phyloP scores from a whole-genome alignment of 2,329 filamentous ascomycete genomes.

The Xylaria arbuscula region DNA sequence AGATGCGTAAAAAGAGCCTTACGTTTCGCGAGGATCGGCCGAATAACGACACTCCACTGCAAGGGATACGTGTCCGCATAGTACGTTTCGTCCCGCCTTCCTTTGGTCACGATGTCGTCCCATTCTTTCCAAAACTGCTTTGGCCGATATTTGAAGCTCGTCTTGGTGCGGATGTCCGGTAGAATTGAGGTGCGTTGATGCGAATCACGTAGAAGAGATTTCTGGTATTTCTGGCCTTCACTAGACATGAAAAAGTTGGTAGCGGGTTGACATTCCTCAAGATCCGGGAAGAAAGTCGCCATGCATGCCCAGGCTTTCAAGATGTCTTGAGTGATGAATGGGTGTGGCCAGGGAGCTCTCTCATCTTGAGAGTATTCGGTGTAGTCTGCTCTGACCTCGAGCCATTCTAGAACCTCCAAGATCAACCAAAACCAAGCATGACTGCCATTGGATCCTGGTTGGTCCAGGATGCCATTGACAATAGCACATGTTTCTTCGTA shows the following conservation, averaged over 20 bases:
- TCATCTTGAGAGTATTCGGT: slow-evolving; percentile 38
- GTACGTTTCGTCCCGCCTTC: slow-evolving; percentile 34
- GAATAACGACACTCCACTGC: slow-evolving; percentile 55
- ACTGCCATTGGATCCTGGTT: slow-evolving; percentile 30
- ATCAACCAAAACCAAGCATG: slow-evolving; percentile 47
- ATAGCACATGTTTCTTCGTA: slow-evolving; percentile 54
- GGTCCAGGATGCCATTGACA: slow-evolving; percentile 48
- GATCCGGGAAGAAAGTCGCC: slow-evolving; percentile 53
- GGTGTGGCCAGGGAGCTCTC: slow-evolving; percentile 48
- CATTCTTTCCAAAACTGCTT: slow-evolving; percentile 54
- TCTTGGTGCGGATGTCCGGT: slow-evolving; percentile 53
- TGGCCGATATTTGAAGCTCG: slow-evolving; percentile 53
- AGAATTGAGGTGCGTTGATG: slow-evolving; percentile 52
- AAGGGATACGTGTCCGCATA: slow-evolving; percentile 48
- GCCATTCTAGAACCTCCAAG: slow-evolving; percentile 45
- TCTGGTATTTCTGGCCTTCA: slow-evolving; percentile 49
- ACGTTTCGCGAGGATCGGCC: slow-evolving; percentile 55
- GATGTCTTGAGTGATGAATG: slow-evolving; percentile 54
- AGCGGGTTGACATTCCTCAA: slow-evolving; percentile 40
- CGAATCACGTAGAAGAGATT: slow-evolving; percentile 55
- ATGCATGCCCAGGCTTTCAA: slow-evolving; percentile 53
- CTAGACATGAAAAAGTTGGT: slow-evolving; percentile 52
- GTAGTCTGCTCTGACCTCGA: slow-evolving; percentile 44
- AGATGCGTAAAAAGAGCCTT: slow-evolving; percentile 1
- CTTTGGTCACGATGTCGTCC: slow-evolving; percentile 46